Evolutionary conservation across 2,329 filamentous ascomycete species (phyloP).

Genomic region (Geosmithia putterillii): DNA sequence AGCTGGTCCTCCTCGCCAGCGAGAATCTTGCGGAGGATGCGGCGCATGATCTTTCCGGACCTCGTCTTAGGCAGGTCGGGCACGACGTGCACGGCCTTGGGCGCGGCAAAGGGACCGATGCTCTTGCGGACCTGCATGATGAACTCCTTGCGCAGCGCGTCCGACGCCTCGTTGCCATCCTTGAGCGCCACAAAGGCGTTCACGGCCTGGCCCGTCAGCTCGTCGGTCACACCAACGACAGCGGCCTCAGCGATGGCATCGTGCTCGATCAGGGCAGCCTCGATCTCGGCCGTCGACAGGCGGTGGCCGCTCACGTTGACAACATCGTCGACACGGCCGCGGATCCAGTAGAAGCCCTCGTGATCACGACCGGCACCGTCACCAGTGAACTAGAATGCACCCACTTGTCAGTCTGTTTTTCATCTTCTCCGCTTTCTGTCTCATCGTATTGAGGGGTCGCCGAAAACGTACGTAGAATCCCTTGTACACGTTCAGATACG

Average conservation of each 20-base stretch:
- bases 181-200: conserved; percentile 95
- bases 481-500: conserved; percentile 94
- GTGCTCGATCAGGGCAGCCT: conserved; percentile 92
- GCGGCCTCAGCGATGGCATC: conserved; percentile 82
- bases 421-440: background rate
- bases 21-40: conserved; percentile 93
- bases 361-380: conserved; percentile 93
- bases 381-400: conserved; percentile 68
- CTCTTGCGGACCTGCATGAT: conserved; percentile 92
- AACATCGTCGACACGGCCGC: conserved; percentile 94
- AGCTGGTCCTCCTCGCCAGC: conserved; percentile 95
- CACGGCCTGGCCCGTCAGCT: conserved; percentile 92
- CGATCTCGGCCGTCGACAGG: conserved; percentile 93
- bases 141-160: conserved; percentile 84
- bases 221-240: conserved; percentile 85
- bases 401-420: background rate
- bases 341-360: conserved; percentile 99
- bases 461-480: conserved; percentile 81
- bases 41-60: conserved; percentile 97
- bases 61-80: conserved; percentile 94
- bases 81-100: conserved; percentile 84
- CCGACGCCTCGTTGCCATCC: conserved; percentile 62
- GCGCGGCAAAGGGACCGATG: conserved; percentile 93
- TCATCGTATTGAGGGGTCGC: background rate
- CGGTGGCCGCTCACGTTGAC: conserved; percentile 97